phyloP scores from a whole-genome alignment of 805 yeast genomes.

The Yarrowia hollandica region DNA sequence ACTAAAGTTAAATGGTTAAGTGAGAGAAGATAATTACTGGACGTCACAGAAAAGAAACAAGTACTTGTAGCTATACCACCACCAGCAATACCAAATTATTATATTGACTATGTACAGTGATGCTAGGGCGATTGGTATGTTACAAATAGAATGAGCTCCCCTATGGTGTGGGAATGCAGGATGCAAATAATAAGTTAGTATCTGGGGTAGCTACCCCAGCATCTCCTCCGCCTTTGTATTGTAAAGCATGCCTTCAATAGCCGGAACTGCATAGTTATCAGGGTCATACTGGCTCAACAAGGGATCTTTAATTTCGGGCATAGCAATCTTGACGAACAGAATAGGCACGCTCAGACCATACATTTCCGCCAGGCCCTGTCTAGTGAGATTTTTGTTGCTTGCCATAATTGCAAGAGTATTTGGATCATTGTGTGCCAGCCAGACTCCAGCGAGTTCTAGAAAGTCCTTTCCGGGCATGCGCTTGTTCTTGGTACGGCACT shows the following conservation, averaged over 20 bases:
- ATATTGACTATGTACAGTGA: conserved; percentile 1
- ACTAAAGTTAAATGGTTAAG: no score
- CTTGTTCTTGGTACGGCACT: conserved; percentile 11
- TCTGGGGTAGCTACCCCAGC: background rate
- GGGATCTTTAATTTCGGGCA: conserved; percentile 16
- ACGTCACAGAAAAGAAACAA: no score
- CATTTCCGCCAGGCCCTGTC: conserved; percentile 17
- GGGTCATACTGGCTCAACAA: conserved; percentile 12
- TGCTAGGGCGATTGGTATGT: no score
- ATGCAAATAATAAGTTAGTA: background rate
- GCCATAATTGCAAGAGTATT: conserved; percentile 9
- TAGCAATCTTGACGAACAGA: conserved; percentile 9
- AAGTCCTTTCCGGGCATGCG: conserved; percentile 23
- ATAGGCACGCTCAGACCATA: conserved; percentile 1
- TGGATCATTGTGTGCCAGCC: conserved; percentile 20
- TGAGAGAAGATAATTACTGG: no score
- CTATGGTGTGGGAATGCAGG: background rate
- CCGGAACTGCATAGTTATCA: conserved; percentile 11
- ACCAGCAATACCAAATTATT: no score
- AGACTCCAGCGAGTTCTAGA: conserved; percentile 12
- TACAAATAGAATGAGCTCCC: no score
- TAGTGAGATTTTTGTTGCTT: conserved; percentile 9
- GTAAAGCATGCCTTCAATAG: conserved; percentile 13
- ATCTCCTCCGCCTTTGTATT: conserved; percentile 15
- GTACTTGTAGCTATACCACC: no score